Evolutionary conservation across 495 filamentous ascomycete genomes (phyloP).

Genomic region (Neurospora africana): DNA sequence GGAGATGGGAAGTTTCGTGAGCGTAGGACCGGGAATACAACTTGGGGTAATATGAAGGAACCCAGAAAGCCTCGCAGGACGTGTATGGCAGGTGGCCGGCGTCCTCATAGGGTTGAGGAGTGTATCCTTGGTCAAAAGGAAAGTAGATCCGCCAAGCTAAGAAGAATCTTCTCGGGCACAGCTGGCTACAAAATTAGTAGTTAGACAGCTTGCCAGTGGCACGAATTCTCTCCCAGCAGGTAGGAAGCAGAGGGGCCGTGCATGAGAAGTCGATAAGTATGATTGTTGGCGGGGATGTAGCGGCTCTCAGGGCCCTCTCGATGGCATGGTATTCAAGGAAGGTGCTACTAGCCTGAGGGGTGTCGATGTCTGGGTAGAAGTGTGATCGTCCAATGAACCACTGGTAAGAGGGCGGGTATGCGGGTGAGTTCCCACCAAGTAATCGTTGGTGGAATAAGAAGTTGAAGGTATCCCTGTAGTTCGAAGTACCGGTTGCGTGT

Average conservation of each 20-base stretch:
- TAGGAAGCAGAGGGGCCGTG: neutral
- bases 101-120: neutral
- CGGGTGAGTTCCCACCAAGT: slow-evolving; percentile 18
- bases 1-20: neutral
- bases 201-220: neutral
- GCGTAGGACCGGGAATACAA: neutral
- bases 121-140: neutral
- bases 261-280: neutral
- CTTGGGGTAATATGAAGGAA: neutral
- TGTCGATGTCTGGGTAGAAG: slow-evolving; percentile 3
- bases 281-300: neutral
- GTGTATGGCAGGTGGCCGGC: neutral
- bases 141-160: neutral
- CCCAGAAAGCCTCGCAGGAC: neutral
- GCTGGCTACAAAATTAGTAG: neutral
- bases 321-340: neutral
- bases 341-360: slow-evolving; percentile 12
- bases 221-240: neutral
- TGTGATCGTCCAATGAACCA: slow-evolving; percentile 10
- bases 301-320: neutral
- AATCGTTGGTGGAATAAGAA: slow-evolving; percentile 13
- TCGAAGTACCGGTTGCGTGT: neutral
- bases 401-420: slow-evolving; percentile 17
- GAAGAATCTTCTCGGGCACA: neutral
- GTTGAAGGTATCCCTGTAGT: slow-evolving; percentile 11